Percentiles rank a stretch among this genome's conserved stretches.
phyloP scores from a whole-genome alignment of 139 green algal species.

The Helicosporidium sp. region DNA sequence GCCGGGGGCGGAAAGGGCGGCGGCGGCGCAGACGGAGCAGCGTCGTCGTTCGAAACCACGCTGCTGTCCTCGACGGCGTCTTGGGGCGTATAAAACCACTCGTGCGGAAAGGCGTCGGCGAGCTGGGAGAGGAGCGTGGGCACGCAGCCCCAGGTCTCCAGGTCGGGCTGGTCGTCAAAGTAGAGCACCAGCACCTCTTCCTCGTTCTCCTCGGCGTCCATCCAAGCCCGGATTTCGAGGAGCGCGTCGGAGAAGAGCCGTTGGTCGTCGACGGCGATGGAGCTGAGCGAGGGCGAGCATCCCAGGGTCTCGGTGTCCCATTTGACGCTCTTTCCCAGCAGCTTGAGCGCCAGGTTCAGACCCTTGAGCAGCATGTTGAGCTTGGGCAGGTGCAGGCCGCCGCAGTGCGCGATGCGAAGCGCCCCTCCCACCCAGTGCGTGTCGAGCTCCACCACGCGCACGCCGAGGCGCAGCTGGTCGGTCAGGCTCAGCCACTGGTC shows the following conservation, averaged over 20 bases:
- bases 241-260: slow-evolving; percentile 27
- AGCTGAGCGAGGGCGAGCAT: slow-evolving; percentile 40
- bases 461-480: slow-evolving; percentile 54
- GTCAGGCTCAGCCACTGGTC: slow-evolving; percentile 50
- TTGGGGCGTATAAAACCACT: background rate
- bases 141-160: slow-evolving; percentile 23
- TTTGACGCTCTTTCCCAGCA: slow-evolving; percentile 24
- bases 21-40: background rate
- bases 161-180: slow-evolving; percentile 41
- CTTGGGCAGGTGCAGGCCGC: slow-evolving; percentile 33
- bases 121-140: background rate
- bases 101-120: background rate
- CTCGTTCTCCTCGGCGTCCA: slow-evolving; percentile 15
- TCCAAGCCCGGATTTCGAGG: slow-evolving; percentile 33
- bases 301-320: slow-evolving; percentile 65
- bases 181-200: slow-evolving; percentile 38
- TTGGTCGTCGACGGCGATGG: slow-evolving; percentile 39
- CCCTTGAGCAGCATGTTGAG: slow-evolving; percentile 19
- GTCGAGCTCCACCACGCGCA: slow-evolving; percentile 53
- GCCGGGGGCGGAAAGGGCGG: background rate
- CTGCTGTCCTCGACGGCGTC: background rate
- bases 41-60: background rate
- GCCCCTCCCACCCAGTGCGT: slow-evolving; percentile 29
- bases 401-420: slow-evolving; percentile 54
- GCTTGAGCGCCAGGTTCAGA: slow-evolving; percentile 34